phyloP scores from a whole-genome alignment of 176 grass and related monocot species.

The Raddia guianensis region DNA sequence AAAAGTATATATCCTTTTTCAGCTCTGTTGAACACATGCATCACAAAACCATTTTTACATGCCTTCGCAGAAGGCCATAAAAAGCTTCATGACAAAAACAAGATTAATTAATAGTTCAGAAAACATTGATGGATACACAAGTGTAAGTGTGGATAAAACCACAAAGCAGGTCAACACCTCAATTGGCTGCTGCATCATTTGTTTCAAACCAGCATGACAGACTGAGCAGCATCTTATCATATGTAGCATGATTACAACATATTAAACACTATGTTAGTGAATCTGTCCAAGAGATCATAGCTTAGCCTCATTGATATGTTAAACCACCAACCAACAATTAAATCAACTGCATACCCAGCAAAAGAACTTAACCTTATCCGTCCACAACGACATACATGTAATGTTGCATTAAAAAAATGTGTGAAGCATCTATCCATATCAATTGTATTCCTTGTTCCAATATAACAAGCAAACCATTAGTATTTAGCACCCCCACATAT shows the following conservation, averaged over 20 bases:
- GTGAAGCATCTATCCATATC: neutral
- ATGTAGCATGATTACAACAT: conserved; percentile 2
- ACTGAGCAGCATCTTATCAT: neutral
- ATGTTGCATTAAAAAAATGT: neutral
- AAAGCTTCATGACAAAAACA: neutral
- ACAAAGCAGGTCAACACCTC: neutral
- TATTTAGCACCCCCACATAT: neutral
- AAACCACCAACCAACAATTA: neutral
- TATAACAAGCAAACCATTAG: neutral
- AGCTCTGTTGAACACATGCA: neutral
- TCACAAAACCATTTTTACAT: neutral
- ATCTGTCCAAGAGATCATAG: conserved; percentile 1
- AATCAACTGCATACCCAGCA: neutral
- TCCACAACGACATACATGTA: conserved; percentile 5
- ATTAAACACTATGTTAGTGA: neutral
- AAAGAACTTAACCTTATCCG: neutral
- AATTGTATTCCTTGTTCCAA: neutral
- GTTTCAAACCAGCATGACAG: conserved; percentile 4
- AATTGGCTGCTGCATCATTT: conserved; percentile 20
- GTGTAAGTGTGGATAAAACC: neutral
- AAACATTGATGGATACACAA: neutral
- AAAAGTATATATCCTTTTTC: neutral
- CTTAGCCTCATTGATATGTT: neutral
- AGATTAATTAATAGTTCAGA: neutral
- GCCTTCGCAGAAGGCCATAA: neutral